A percentile compares a stretch with the other conserved stretches of the same genome.
Conservation (phyloP, 306 rosid species). For the Sechiopsis laciniata region DNA sequence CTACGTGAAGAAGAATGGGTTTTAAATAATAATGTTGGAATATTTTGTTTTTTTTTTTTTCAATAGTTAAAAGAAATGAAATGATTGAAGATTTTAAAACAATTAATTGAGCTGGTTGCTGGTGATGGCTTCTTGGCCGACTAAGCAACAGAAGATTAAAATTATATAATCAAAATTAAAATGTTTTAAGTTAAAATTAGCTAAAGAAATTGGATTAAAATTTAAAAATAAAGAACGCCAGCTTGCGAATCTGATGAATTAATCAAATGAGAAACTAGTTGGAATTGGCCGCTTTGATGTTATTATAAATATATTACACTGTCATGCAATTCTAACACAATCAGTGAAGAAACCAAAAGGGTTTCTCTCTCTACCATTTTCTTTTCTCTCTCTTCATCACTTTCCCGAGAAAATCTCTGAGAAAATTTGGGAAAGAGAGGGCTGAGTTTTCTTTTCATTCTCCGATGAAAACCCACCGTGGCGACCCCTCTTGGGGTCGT, state of each 20-base stretch:
- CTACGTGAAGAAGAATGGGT: neutral
- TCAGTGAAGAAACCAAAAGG: neutral
- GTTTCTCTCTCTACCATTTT: neutral
- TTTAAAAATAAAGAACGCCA: slow-evolving; percentile 18
- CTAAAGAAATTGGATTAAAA: neutral
- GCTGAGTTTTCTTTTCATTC: neutral
- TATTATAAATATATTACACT: slow-evolving; percentile 14
- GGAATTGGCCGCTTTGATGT: neutral
- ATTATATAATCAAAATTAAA: neutral
- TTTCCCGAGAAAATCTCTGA: slow-evolving; percentile 12
- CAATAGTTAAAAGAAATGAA: neutral
- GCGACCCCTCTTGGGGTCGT: slow-evolving; percentile 68
- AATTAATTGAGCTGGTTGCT: slow-evolving; percentile 11
- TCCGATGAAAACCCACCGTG: slow-evolving; percentile 34
- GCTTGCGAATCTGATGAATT: slow-evolving; percentile 19
- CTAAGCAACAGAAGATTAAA: neutral
- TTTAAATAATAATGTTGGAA: neutral
- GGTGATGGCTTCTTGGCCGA: slow-evolving; percentile 10
- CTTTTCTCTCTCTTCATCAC: neutral
- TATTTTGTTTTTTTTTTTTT: neutral
- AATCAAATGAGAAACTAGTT: slow-evolving; percentile 8
- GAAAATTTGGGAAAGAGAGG: slow-evolving; percentile 24
- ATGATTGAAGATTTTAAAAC: neutral
- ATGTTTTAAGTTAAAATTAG: neutral
- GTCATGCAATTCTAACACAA: slow-evolving; percentile 9